Percentiles rank a stretch among this genome's conserved stretches.
phyloP scores from a whole-genome alignment of 2,329 filamentous ascomycete genomes.

The Fonsecaea pedrosoi region DNA sequence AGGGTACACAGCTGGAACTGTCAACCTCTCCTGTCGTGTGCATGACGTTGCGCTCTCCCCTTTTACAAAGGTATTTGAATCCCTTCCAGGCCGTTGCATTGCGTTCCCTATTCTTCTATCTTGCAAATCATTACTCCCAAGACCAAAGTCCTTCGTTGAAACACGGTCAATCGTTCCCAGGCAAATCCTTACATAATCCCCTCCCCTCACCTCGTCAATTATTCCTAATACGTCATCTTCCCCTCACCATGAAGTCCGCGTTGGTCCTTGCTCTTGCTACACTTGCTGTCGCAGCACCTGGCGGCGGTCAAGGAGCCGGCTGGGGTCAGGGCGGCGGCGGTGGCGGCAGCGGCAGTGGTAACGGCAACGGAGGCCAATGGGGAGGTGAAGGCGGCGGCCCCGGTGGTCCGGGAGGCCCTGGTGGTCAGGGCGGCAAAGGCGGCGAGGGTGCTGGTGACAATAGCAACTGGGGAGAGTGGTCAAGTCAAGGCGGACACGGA shows the following conservation, averaged over 20 bases:
- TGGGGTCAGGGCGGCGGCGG: constrained; percentile 24
- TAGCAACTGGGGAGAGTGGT: constrained; percentile 33
- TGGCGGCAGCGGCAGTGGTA: constrained; percentile 25
- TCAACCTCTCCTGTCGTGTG: constrained; percentile 29
- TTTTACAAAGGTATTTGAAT: constrained; percentile 34
- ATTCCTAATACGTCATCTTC: constrained; percentile 11
- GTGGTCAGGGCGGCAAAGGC: constrained; percentile 17
- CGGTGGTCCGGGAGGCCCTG: constrained; percentile 20
- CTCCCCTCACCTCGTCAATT: constrained; percentile 1
- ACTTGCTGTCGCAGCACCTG: constrained; percentile 36
- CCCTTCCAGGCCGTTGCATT: constrained; percentile 18
- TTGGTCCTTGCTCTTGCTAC: constrained; percentile 35
- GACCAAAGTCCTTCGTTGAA: constrained; percentile 33
- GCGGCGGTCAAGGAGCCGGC: constrained; percentile 17
- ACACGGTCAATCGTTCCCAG: constrained; percentile 14
- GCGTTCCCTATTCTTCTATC: background rate
- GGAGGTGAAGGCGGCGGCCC: constrained; percentile 20
- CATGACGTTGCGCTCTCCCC: constrained; percentile 30
- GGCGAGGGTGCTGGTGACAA: constrained; percentile 27
- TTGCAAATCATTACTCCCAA: constrained; percentile 27
- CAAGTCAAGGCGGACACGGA: constrained; percentile 23
- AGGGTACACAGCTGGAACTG: constrained; percentile 18
- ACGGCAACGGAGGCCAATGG: constrained; percentile 3
- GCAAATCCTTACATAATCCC: constrained; percentile 16
- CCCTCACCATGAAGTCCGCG: constrained; percentile 33